Evolutionary conservation across 768 basidiomycete species (phyloP), one percentile per base, ranked within the genome.

Genomic region (Gymnopilus dilepis): DNA sequence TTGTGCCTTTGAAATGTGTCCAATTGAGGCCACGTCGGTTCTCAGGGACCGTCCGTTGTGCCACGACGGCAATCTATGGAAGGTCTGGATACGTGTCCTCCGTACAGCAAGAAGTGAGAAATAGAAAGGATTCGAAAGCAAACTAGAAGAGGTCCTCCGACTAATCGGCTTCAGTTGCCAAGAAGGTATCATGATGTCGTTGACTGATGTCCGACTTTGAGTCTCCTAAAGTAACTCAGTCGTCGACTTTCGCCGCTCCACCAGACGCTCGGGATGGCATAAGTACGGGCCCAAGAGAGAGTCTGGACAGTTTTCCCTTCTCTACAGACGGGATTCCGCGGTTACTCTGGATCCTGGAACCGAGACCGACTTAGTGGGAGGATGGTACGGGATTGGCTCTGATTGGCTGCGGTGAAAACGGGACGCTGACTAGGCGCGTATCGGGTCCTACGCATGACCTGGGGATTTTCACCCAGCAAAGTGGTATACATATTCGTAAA

Each of bases 31-130:
- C 61, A 65, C 61, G 64, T 64, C 62, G 58, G 58, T 67, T 67
- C 64, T 69, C 69, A 66, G 67, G 67, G 67, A 68, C 57, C 64
- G 54, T 48, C 17, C 51, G 53, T 55, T 53, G 40, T 70, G 69
- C 63, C 69, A 67, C 69, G 69, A 66, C 67, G 59, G 45, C 59
- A 62, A 40, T 55, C 26, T 56, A 19, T 43, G 56, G 59, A 60
- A 22, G 43, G 65, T 47, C 7, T 57, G 65, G 37, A 60, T 69
- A 69, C 65, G 67, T 69, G 68, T 67, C 61, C 56, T 53, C 47
- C 26, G 42, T 13, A 30, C 11, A 31, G 50, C 52, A n/a, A 48
- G 43, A 54, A 43, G 28, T 6, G 42, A 15, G 30, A 28, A 38
- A 51, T 37, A 43, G 47, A 58, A 58, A 34, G 45, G 19, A 40